Conservation (phyloP, 202 grass and related monocot genomes). For the Schoenoplectus triqueter region DNA sequence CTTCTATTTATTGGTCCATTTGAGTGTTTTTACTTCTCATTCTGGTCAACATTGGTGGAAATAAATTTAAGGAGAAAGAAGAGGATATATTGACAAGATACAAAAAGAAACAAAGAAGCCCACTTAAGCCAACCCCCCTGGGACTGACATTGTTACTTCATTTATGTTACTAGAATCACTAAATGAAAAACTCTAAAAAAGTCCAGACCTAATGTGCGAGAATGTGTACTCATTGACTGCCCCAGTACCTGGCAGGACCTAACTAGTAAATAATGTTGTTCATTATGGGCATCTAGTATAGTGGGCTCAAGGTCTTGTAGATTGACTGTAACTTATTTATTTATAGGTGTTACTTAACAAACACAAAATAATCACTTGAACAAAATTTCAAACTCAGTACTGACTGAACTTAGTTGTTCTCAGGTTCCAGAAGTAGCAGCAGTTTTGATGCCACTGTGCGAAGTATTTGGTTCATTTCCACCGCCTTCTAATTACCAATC, state of each 20-base stretch:
- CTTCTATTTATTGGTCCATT: conserved; percentile 20
- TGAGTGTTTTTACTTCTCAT: conserved; percentile 9
- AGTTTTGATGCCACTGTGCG: conserved; percentile 93
- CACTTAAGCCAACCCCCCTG: not conserved
- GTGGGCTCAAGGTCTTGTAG: not conserved
- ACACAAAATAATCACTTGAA: not conserved
- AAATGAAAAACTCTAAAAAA: not conserved
- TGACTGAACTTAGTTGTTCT: conserved; percentile 28
- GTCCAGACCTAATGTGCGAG: not conserved
- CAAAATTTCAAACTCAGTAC: not conserved
- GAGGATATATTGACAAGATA: conserved; percentile 26
- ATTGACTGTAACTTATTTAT: conserved; percentile 6
- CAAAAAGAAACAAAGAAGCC: not conserved
- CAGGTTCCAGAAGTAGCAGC: conserved; percentile 93
- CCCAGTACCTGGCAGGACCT: not conserved
- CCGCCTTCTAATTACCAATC: conserved; percentile 74
- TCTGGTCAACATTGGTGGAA: not conserved
- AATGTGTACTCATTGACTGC: not conserved
- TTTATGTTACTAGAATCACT: conserved; percentile 1
- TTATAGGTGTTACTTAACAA: not conserved
- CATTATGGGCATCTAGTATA: not conserved
- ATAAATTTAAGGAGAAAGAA: conserved; percentile 7
- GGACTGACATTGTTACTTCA: not conserved
- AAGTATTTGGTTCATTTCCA: conserved; percentile 84
- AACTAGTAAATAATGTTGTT: not conserved